phyloP scores from a whole-genome alignment of 2,329 filamentous ascomycete genomes.

The Botrytis cinerea region DNA sequence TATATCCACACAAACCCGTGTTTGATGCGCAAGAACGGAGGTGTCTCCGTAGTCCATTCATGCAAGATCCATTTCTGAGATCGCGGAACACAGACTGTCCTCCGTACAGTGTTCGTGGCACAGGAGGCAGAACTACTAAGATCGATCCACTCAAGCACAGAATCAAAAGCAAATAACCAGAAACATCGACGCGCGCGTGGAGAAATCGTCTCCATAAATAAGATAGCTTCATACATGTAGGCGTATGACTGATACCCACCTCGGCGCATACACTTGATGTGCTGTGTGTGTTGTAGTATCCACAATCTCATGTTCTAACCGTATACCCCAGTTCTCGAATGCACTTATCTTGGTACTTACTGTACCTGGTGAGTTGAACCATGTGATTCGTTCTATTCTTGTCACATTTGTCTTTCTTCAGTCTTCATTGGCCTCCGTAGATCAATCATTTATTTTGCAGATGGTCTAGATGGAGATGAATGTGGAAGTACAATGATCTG shows the following conservation, averaged over 20 bases:
- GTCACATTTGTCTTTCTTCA: neutral
- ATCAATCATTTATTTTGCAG: neutral
- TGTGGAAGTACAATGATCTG: neutral
- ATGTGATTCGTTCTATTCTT: neutral
- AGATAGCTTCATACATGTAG: neutral
- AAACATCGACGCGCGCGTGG: neutral
- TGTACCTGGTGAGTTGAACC: neutral
- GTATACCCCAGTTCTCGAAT: neutral
- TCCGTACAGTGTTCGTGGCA: neutral
- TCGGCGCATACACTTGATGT: neutral
- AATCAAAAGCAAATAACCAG: slow-evolving; percentile 2
- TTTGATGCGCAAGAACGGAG: neutral
- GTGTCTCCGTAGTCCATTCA: neutral
- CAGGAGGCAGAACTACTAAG: neutral
- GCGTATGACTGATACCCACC: neutral
- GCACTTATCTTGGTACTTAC: neutral
- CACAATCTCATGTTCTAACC: neutral
- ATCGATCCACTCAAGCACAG: neutral
- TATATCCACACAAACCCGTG: neutral
- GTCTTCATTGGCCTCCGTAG: neutral
- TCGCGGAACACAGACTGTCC: neutral
- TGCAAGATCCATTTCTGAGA: neutral
- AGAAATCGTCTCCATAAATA: neutral
- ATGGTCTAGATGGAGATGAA: neutral
- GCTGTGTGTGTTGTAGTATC: neutral